These are phyloP conservation scores for Colletotrichum tanaceti DNA, from an alignment of 2,329 filamentous ascomycete species.

Conservation along the genomic window DNA sequence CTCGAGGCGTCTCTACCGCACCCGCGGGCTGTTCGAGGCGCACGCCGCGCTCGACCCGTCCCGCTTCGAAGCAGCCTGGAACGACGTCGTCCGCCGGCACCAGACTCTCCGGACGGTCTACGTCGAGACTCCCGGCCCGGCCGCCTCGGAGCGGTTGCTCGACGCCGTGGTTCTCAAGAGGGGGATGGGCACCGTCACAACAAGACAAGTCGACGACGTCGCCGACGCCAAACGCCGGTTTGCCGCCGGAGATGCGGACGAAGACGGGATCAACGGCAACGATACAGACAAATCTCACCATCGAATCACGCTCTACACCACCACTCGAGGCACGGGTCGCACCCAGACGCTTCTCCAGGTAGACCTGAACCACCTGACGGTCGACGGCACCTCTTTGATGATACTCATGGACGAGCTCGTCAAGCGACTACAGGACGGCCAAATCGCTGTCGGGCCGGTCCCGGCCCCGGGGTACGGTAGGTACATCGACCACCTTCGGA, in stretches of 20 bases:
- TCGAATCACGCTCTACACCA: slow-evolving; percentile 16
- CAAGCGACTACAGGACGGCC: background rate
- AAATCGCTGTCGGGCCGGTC: background rate
- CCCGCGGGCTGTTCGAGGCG: slow-evolving; percentile 20
- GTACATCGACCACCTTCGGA: slow-evolving; percentile 42
- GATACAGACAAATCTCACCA: no score
- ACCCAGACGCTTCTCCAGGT: slow-evolving; percentile 6
- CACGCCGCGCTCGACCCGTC: background rate
- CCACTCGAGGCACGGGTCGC: background rate
- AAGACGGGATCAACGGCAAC: no score
- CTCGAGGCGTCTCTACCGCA: slow-evolving; percentile 46
- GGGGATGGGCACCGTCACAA: slow-evolving; percentile 19
- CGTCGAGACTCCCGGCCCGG: slow-evolving; percentile 20
- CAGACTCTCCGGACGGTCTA: slow-evolving; percentile 37
- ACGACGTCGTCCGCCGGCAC: slow-evolving; percentile 33
- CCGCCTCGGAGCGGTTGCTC: background rate
- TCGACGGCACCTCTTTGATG: slow-evolving; percentile 31
- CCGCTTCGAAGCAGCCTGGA: slow-evolving; percentile 20
- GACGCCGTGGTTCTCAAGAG: slow-evolving; percentile 36
- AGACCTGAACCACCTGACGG: slow-evolving; percentile 32
- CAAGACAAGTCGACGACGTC: slow-evolving; percentile 30
- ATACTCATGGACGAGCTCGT: slow-evolving; percentile 27
- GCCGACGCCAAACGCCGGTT: slow-evolving; percentile 12
- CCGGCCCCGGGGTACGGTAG: slow-evolving; percentile 35
- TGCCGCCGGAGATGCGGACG: no score